These are phyloP conservation scores for Myxozyma mucilagina DNA, from an alignment of 805 yeast species.

Conservation along the genomic window DNA sequence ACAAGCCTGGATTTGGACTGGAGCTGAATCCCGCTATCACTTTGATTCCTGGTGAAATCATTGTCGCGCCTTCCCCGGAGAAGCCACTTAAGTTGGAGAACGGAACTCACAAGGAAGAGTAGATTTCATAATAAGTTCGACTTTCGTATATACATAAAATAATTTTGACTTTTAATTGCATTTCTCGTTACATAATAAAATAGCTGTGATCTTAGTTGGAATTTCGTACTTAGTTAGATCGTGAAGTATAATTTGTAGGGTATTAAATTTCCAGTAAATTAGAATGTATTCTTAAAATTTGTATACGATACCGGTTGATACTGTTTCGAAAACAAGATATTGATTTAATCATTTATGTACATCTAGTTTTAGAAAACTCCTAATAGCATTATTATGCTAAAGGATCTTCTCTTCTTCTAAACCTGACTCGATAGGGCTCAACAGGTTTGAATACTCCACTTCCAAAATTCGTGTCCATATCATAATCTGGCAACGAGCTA, in stretches of 20 bases:
- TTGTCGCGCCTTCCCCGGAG: slow-evolving; percentile 46
- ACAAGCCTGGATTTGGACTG: slow-evolving; percentile 54
- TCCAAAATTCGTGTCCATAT: slow-evolving; percentile 10
- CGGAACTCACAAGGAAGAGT: background rate
- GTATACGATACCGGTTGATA: too few species aligned
- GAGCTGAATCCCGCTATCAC: slow-evolving; percentile 48
- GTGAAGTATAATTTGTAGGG: too few species aligned
- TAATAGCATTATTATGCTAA: background rate
- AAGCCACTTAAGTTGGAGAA: slow-evolving; percentile 38
- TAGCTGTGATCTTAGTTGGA: too few species aligned
- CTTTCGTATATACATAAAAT: background rate
- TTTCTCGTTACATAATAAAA: too few species aligned
- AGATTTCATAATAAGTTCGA: background rate
- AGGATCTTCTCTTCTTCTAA: slow-evolving; percentile 3
- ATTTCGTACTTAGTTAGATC: too few species aligned
- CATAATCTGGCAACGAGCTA: background rate
- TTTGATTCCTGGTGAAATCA: slow-evolving; percentile 44
- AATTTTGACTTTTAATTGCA: too few species aligned
- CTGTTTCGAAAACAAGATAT: too few species aligned
- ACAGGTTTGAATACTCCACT: slow-evolving; percentile 16
- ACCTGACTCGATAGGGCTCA: background rate
- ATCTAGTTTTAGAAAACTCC: background rate
- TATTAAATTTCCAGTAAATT: too few species aligned
- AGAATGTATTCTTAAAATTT: too few species aligned
- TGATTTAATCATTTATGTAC: background rate